Evolutionary conservation across 345 rosid genomes (phyloP).

Genomic region (Ailanthus altissimus): DNA sequence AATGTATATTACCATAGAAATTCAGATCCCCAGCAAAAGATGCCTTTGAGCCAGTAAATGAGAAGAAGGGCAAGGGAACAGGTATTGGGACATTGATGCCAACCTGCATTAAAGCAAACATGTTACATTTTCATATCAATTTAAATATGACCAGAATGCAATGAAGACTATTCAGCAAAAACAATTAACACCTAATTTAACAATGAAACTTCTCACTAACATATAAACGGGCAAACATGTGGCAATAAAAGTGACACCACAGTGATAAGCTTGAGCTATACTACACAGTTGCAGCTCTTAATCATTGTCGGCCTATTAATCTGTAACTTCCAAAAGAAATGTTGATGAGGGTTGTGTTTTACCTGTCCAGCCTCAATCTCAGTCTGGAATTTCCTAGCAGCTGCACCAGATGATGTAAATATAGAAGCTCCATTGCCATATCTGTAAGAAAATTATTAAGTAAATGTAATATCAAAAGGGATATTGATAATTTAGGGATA

Average conservation of each 20-base stretch:
- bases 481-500: not conserved
- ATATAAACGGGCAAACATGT: not conserved
- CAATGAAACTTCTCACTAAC: not conserved
- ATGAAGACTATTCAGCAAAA: not conserved
- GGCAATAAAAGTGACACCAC: not conserved
- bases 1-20: conserved; percentile 69
- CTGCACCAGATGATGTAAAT: conserved; percentile 88
- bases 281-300: conserved; percentile 4
- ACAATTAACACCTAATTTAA: not conserved
- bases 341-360: conserved; percentile 4
- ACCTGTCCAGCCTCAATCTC: conserved; percentile 99
- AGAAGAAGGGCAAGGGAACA: conserved; percentile 94
- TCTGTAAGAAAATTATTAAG: conserved; percentile 37
- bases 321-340: not conserved
- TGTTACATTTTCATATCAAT: conserved; percentile 6
- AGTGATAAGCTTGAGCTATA: not conserved
- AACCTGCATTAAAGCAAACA: conserved; percentile 44
- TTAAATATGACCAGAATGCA: not conserved
- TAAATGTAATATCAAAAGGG: conserved; percentile 3
- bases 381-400: conserved; percentile 91
- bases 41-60: conserved; percentile 92
- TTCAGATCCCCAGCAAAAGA: conserved; percentile 96
- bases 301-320: not conserved
- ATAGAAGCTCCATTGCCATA: conserved; percentile 96
- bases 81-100: conserved; percentile 98